Evolutionary conservation across 257 asterid genomes (phyloP), one percentile per base, ranked within the genome.

Genomic region (Eustoma russellianum): DNA sequence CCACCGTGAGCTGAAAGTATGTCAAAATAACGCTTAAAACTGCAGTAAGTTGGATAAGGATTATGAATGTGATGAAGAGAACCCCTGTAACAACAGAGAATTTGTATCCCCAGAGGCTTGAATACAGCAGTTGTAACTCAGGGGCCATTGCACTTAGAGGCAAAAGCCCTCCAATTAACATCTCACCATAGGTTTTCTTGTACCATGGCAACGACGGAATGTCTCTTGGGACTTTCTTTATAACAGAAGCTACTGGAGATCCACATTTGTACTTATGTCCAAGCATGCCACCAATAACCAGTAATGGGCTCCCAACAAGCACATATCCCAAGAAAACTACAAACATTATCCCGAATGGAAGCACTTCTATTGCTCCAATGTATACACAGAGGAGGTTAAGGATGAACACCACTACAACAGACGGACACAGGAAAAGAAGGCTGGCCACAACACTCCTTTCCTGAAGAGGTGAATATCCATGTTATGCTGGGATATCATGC

Each of bases 31-130:
- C 68, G 60, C 94, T 80, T 72, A 80, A 43, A 77, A 70, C 48
- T 46, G 70, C 69, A 8, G 91, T 83, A 68, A 86, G 75, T 61
- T 77, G 12, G 51, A 77, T 63, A 41, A 90, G 92, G 70, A 74
- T 59, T 55, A 72, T 11, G 51, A 82, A 84, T 12, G 83, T 76
- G 49, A 75, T 38, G 45, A 84, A 64, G 72, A 87, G 57, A 63
- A 79, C 55, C 16, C 75, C 77, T 6, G 87, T 77, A 60, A 68
- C 55, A 18, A 77, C 79, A 48, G 63, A 84, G 60, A 84, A 62
- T 73, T 87, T 91, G 52, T 74, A 74, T 61, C 96, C 95, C 98
- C 98, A 91, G 13, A 87, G 59, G 63, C 87, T 84, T 40, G 92
- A 73, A 43, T 77, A 75, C 69, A 84, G 61, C 60, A 80, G 78